Evolutionary conservation across 495 filamentous ascomycete species (phyloP), one percentile per base, ranked within the genome.

Genomic region (Lophium mytilinum): DNA sequence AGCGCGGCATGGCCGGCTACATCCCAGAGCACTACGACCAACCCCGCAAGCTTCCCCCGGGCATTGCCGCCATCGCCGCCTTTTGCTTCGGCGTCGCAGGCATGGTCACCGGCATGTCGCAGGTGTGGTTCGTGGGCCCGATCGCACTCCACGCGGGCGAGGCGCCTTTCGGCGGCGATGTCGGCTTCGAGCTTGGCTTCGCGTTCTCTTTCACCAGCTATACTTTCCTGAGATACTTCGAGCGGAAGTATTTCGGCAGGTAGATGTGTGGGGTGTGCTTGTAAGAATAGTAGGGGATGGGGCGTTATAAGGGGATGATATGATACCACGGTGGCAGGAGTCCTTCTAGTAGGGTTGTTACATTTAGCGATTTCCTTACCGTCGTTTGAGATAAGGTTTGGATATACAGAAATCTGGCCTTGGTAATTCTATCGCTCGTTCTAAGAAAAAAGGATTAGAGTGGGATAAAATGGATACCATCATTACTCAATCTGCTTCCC

Each of bases 61-160:
- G 88, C n/a, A 75, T 84, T 51, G 85, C 88, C 1, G 88, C 88
- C 30, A 58, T 83, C 10, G 50, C 76, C 7, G 84, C 87, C 0
- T 89, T 90, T 68, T 73, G 69, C 67, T 79, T 83, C 45, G 88
- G 88, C 37, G 66, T 90, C 50, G 75, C 78, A n/a, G 88, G 89
- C 18, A 85, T 88, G 57, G 73, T 88, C 7, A 75, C 83, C 12
- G 88, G 89, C 17, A 91, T 90, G 85, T 80, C 83, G 30, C 87
- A 92, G 69, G 66, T 75, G 0, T 91, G 87, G 86, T 90, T 72
- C 61, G 79, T 78, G 1, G 88, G 89, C 0, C 87, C 86, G 0
- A 84, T 94, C 53, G 85, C 83, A 2, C 73, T 74, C 52, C 71
- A 82, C 33, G 83, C 81, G 46, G 86, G 86, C 19, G 71, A 63